Evolutionary conservation across 2,329 filamentous ascomycete species (phyloP).

Genomic region (Fusarium torreyae): DNA sequence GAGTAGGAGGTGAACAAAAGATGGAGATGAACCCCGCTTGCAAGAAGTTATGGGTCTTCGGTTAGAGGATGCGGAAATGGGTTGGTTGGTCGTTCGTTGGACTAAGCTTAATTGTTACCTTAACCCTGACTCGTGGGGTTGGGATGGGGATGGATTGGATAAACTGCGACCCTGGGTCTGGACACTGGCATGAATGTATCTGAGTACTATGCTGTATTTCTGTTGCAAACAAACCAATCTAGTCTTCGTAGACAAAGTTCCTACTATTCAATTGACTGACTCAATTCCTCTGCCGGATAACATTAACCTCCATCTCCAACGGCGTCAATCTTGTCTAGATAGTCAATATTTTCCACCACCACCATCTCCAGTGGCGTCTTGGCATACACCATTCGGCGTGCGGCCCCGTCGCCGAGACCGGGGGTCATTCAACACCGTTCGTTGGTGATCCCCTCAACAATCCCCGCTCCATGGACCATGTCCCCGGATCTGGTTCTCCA

Average conservation of each 20-base stretch:
- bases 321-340: background rate
- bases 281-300: background rate
- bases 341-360: background rate
- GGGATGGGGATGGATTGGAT: background rate
- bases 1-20: slow-evolving; percentile 4
- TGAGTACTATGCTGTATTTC: background rate
- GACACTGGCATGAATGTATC: background rate
- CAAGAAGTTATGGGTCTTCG: slow-evolving; percentile 20
- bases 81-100: slow-evolving; percentile 1
- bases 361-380: slow-evolving; percentile 22
- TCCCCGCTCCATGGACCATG: slow-evolving; percentile 8
- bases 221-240: no score
- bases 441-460: slow-evolving; percentile 38
- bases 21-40: slow-evolving; percentile 34
- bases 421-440: slow-evolving; percentile 7
- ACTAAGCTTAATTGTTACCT: slow-evolving; percentile 35
- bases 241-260: background rate
- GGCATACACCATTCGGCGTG: slow-evolving; percentile 28
- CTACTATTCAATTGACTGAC: background rate
- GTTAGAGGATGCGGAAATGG: slow-evolving; percentile 9
- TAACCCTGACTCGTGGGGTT: slow-evolving; percentile 37
- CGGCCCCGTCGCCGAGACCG: slow-evolving; percentile 37
- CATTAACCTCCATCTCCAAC: slow-evolving; percentile 4
- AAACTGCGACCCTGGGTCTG: background rate
- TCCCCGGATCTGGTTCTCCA: slow-evolving; percentile 27